These are phyloP conservation scores for Verticillium nubilum DNA, from an alignment of 2,329 filamentous ascomycete species.

Conservation along the genomic window DNA sequence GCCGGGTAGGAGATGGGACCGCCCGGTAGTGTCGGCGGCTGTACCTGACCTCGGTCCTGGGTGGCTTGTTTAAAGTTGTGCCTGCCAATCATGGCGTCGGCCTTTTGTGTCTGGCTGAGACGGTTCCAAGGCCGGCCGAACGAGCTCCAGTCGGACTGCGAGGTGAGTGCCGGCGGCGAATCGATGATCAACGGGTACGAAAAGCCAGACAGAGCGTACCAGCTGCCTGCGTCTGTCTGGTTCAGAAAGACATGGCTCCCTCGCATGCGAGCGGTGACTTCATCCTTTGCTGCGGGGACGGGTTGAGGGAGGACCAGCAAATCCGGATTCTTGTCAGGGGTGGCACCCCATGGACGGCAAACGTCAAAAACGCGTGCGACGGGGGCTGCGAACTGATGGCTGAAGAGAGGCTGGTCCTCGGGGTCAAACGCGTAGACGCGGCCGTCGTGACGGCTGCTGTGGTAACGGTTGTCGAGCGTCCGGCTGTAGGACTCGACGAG, in stretches of 20 bases:
- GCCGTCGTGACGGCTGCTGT: slow-evolving; percentile 82
- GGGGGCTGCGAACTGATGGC: slow-evolving; percentile 65
- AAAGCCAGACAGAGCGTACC: slow-evolving; percentile 88
- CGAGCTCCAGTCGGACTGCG: slow-evolving; percentile 43
- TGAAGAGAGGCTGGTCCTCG: slow-evolving; percentile 54
- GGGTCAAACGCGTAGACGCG: slow-evolving; percentile 74
- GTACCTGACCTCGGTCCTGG: slow-evolving; percentile 22
- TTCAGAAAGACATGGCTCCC: slow-evolving; percentile 76
- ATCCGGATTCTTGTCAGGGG: slow-evolving; percentile 60
- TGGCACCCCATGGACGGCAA: slow-evolving; percentile 64
- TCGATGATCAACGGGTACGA: slow-evolving; percentile 82
- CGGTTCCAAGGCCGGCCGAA: slow-evolving; percentile 31
- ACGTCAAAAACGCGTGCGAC: slow-evolving; percentile 89
- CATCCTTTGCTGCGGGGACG: slow-evolving; percentile 51
- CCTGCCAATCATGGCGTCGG: slow-evolving; percentile 63
- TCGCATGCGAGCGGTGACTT: slow-evolving; percentile 44
- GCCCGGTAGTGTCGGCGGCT: slow-evolving; percentile 31
- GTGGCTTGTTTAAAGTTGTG: slow-evolving; percentile 51
- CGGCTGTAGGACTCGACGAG: slow-evolving; percentile 74
- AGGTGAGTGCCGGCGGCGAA: slow-evolving; percentile 43
- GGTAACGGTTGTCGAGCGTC: slow-evolving; percentile 82
- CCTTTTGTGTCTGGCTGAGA: slow-evolving; percentile 40
- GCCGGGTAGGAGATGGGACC: slow-evolving; percentile 20
- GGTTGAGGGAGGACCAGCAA: slow-evolving; percentile 86
- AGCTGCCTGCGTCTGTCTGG: slow-evolving; percentile 77